Evolutionary conservation across 768 basidiomycete species (phyloP).

Genomic region (Suillus subaureus): DNA sequence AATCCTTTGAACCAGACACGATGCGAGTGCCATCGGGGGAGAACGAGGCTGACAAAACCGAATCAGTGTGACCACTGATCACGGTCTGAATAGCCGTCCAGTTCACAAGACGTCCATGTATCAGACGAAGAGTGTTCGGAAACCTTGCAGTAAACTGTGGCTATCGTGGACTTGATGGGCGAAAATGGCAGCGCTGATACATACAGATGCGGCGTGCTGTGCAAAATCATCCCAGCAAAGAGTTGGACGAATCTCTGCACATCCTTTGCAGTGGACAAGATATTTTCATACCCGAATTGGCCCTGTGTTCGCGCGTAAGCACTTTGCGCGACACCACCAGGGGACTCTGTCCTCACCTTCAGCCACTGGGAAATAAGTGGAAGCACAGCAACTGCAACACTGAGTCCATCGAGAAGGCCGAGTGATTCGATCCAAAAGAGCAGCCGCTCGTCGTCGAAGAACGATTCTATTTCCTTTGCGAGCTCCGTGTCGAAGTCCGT

Average conservation of each 20-base stretch:
- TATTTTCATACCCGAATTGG: constrained; percentile 5
- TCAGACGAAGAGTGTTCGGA: no score
- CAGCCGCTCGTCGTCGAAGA: constrained; percentile 10
- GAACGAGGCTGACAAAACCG: background rate
- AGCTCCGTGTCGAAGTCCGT: no score
- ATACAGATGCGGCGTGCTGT: constrained; percentile 27
- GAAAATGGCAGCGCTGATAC: constrained; percentile 27
- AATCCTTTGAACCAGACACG: no score
- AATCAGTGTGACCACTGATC: constrained; percentile 6
- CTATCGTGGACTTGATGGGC: constrained; percentile 11
- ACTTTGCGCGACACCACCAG: background rate
- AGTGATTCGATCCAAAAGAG: constrained; percentile 14
- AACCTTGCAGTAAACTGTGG: no score
- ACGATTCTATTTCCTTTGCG: background rate
- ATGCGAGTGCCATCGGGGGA: constrained; percentile 9
- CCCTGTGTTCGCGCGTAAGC: background rate
- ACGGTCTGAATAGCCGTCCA: constrained; percentile 7
- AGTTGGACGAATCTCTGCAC: constrained; percentile 14
- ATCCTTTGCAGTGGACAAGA: constrained; percentile 11
- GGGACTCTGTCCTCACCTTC: background rate
- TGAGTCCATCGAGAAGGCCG: background rate
- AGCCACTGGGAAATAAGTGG: background rate
- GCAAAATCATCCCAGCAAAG: constrained; percentile 17
- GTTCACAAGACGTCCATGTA: background rate
- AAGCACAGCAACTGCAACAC: background rate